These are phyloP conservation scores for Aspergillus caelatus DNA, from an alignment of 2,329 filamentous ascomycete genomes.

Conservation along the genomic window DNA sequence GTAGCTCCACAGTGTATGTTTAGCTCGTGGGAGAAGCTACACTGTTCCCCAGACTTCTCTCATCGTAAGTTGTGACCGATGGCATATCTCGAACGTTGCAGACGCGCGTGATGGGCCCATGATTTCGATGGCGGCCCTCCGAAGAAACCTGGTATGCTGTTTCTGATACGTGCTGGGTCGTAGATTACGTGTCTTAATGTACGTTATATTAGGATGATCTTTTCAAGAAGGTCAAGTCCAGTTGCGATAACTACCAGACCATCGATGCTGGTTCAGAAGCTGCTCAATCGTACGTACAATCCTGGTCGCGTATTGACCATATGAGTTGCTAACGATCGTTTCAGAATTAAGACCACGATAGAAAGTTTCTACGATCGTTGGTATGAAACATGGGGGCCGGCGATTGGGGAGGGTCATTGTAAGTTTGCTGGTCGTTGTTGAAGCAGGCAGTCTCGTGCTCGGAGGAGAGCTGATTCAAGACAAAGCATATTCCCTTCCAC, in stretches of 20 bases:
- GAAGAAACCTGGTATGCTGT: conserved; percentile 63
- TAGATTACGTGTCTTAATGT: not conserved
- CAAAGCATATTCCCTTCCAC: conserved; percentile 56
- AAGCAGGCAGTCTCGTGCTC: not conserved
- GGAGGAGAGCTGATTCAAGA: conserved; percentile 44
- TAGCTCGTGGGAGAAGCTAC: conserved; percentile 70
- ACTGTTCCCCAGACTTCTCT: conserved; percentile 68
- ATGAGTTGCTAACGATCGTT: conserved; percentile 9
- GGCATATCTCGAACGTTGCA: conserved; percentile 66
- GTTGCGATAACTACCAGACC: conserved; percentile 39
- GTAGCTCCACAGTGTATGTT: conserved; percentile 56
- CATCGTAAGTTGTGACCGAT: conserved; percentile 68
- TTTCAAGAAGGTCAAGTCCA: conserved; percentile 36
- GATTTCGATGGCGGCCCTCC: conserved; percentile 70
- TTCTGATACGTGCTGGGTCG: not conserved
- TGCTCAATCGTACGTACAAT: conserved; percentile 34
- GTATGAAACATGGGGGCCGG: conserved; percentile 64
- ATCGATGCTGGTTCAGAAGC: conserved; percentile 35
- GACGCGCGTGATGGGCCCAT: conserved; percentile 71
- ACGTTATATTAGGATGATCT: conserved; percentile 33
- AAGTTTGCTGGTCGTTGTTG: conserved; percentile 20
- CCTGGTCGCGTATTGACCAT: not conserved
- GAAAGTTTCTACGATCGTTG: conserved; percentile 68
- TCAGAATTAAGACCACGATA: conserved; percentile 60
- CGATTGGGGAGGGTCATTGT: conserved; percentile 59